Evolutionary conservation across 2,329 filamentous ascomycete species (phyloP), one percentile per base, ranked within the genome.

Genomic region (Clonostachys sp.): DNA sequence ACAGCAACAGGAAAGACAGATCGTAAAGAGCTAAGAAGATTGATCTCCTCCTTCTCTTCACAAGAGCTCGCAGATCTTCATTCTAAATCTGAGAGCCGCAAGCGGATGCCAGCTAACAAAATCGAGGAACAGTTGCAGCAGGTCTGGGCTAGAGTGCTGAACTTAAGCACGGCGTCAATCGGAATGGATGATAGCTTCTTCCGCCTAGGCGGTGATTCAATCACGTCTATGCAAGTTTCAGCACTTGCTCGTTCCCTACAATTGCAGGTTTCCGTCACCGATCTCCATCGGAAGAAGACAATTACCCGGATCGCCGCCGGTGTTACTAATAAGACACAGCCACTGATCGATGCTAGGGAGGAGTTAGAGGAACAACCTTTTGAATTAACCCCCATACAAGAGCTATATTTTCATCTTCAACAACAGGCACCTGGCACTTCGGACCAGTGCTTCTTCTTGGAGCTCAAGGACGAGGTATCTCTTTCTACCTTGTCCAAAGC

Each of bases 151-250:
- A 55, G 58, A 18, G 47, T 66, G 8, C 57, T 68, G 5, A 61
- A 60, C 16, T 44, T 56, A 5, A 58, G 63, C 10, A 42, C 55
- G 12, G 34, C 38, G 12, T 57, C 59, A 8, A 50, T 68, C 36
- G 51, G 58, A 1, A 50, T 59, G 1, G 52, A 60, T 3, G 62
- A 65, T 48, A 62, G 60, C 55, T 72, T 72, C 58, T 66, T 72
- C 52, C 59, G 55, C 0, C 57, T 71, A 2, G 70, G 70, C 2
- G 70, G 72, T 4, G 71, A 74, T 55, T 74, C 72, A 1, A 60
- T 74, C 12, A 60, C 60, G 5, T 69, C 71, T 1, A 74, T 74
- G 70, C 65, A 61, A 45, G 55, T 74, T 2, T 67, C 71, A 1
- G 60, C 69, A 2, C 20, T 18, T 9, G 44, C 44, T 40, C 34